Evolutionary conservation across 2,329 filamentous ascomycete genomes (phyloP), one percentile per base, ranked within the genome.

Genomic region (Emergomyces orientalis): DNA sequence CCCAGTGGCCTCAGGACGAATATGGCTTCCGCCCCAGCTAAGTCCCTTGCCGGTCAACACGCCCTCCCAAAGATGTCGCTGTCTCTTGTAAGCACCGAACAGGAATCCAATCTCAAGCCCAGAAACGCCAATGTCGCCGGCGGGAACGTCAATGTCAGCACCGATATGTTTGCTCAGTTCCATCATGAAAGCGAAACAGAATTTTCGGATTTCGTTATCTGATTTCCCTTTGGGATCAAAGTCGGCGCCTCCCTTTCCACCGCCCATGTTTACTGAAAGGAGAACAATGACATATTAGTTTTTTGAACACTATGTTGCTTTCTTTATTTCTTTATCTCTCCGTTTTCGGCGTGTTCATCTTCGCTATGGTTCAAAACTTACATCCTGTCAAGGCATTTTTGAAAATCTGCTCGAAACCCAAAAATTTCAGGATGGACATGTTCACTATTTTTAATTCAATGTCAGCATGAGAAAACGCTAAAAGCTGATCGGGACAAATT

Each of bases 171-270:
- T 91, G 82, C 84, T 89, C 66, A 99, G 86, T 83, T 97, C 90
- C 71, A 87, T 87, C 94, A 97, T 97, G 84, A 97, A 99, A 64
- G 91, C 81, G 68, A 89, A 86, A 82, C 93, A 97, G 85, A 99
- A 97, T 75, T 90, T 90, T 74, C 94, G 90, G 81, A 97, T 97
- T 85, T 97, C 94, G 77, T 86, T 89, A 80, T 99, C 92, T 62
- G 88, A 89, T 86, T 97, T 97, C 82, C 91, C 92, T 86, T 97
- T 99, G 78, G 94, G 94, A 80, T 97, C 91, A 77, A 99, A 97
- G 83, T 97, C 94, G 76, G 93, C 88, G 73, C 94, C 94, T 80
- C 94, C 94, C 83, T 97, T 97, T 74, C 89, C 94, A 81, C 94
- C 94, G 69, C 94, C 94, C 87, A 99, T 97, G 81, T 86, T 90